Conservation (phyloP, 2,329 filamentous ascomycete species). For the Hypoxylon sp. region DNA sequence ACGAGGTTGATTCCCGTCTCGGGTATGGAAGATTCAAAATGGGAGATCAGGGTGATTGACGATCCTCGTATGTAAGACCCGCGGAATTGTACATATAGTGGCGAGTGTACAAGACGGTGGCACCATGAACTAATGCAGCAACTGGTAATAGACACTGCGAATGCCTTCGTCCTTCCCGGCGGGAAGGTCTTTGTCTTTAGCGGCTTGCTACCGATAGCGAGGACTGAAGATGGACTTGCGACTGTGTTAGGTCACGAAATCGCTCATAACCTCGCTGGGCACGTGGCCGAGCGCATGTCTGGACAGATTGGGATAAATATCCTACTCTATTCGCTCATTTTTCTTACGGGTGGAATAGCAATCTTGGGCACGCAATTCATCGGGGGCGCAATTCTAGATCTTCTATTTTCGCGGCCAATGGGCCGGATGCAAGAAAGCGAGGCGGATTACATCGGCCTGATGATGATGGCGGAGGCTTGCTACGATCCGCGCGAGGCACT, state of each 20-base stretch:
- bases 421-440: constrained; percentile 80
- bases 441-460: constrained; percentile 84
- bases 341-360: constrained; percentile 64
- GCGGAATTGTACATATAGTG: neutral
- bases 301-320: constrained; percentile 67
- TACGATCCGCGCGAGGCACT: constrained; percentile 79
- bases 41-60: constrained; percentile 84
- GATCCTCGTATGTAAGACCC: constrained; percentile 62
- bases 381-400: constrained; percentile 68
- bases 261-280: constrained; percentile 80
- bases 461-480: constrained; percentile 87
- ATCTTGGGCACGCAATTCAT: constrained; percentile 60
- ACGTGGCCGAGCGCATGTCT: constrained; percentile 75
- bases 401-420: constrained; percentile 78
- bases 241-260: constrained; percentile 86
- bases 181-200: constrained; percentile 86
- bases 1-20: constrained; percentile 76
- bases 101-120: constrained; percentile 4
- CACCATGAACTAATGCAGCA: constrained; percentile 24
- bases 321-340: constrained; percentile 65
- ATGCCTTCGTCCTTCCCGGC: constrained; percentile 84
- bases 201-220: constrained; percentile 78
- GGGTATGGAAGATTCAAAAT: constrained; percentile 71
- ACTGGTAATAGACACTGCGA: constrained; percentile 64
- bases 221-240: constrained; percentile 78